Evolutionary conservation across 2,329 filamentous ascomycete species (phyloP).

Genomic region (Cercospora brassicicola): DNA sequence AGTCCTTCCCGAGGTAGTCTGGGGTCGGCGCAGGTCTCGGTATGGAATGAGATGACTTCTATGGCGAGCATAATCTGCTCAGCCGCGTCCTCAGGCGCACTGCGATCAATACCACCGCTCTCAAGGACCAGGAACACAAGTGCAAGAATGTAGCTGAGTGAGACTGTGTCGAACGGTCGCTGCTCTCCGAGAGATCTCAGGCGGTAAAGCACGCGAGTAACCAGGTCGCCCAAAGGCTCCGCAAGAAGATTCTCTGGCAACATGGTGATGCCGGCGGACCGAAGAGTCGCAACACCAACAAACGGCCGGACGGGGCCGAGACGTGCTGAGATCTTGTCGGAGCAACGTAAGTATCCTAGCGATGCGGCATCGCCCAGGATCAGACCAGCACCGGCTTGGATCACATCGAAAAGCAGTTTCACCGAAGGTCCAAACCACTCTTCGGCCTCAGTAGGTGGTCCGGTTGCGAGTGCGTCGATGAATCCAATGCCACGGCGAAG

Average conservation of each 20-base stretch:
- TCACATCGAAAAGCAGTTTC: conserved; percentile 67
- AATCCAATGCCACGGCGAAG: conserved; percentile 83
- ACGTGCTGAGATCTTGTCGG: conserved; percentile 70
- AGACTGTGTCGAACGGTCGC: conserved; percentile 85
- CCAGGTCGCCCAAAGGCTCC: conserved; percentile 75
- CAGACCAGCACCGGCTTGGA: conserved; percentile 77
- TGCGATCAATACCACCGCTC: conserved; percentile 72
- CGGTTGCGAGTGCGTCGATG: conserved; percentile 75
- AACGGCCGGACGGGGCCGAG: conserved; percentile 77
- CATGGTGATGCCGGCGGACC: conserved; percentile 71
- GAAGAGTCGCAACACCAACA: conserved; percentile 81
- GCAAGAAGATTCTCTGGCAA: conserved; percentile 70
- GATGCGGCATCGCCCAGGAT: conserved; percentile 79
- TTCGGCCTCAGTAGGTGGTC: conserved; percentile 83
- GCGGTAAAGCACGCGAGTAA: conserved; percentile 87
- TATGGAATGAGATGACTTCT: conserved; percentile 87
- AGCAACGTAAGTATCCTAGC: conserved; percentile 74
- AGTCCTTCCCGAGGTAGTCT: conserved; percentile 75
- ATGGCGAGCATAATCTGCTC: conserved; percentile 86
- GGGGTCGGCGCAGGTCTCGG: conserved; percentile 71
- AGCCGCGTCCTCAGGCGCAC: conserved; percentile 72
- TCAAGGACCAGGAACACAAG: conserved; percentile 76
- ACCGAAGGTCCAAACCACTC: conserved; percentile 86
- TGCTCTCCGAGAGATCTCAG: conserved; percentile 89
- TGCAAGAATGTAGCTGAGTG: conserved; percentile 82